Base-by-base conservation (phyloP, 805 yeast genomes). In the Lipomyces starkeyi region DNA sequence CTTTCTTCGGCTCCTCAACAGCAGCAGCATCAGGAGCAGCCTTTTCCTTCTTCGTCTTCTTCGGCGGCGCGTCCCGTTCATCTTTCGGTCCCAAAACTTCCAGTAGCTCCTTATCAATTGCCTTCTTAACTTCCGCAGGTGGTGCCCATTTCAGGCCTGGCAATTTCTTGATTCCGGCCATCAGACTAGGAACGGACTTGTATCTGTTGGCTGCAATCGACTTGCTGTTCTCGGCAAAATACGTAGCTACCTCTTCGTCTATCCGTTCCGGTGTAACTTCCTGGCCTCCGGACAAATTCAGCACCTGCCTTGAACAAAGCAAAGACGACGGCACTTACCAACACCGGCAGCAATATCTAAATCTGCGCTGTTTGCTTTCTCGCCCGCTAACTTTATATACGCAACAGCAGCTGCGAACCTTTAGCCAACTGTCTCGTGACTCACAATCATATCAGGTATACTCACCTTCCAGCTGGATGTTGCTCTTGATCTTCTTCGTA, bases 131-230 rank as follows among this genome's bases (percentile, higher is more conserved):
- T 64, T 86, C 82, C 62, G 88, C 85, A 49, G 98, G 97, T 59
- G 90, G 85, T 8, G 98, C 98, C 97, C 97, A 95, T 80, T 91
- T 92, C 79, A 95, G 84, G 22, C 82, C 86, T 3, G 92, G 88
- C 58, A 92, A 76, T 72, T 83, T 85, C 83, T 91, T 92, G 69
- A 91, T 86, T 58, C 87, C 88, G 2, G 93, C 93, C 80, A 94
- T 83, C 11, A 92, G 81, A 29, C 87, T 83, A 29, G 97, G 94
- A 63, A 94, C 88, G 34, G 86, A 79, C 73, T 89, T 87, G 80
- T 95, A 95, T 78, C 99, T 86, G 78, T 90, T 86, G n/a, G 83
- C 80, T 69, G 81, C 81, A 69, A 95, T 87, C 32, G 85, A 88
- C 0, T 81, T 85, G 75, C 84, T 85, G 78, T 89, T 84, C 4